A percentile compares a stretch with the other conserved stretches of the same genome.
Conservation (phyloP, 345 rosid genomes). For the Salix purpurea region DNA sequence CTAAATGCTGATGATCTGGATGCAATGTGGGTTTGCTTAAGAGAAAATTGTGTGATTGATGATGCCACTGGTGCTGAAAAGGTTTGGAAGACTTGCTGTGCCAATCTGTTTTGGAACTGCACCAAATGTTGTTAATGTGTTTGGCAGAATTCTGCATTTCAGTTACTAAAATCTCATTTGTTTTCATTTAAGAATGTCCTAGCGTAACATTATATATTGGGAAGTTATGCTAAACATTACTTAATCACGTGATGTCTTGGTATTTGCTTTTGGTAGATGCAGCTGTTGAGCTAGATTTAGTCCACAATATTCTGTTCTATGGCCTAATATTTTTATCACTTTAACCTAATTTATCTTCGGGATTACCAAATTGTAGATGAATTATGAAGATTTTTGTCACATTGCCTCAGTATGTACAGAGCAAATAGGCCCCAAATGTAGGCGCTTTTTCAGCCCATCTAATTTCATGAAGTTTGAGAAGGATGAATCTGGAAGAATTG, state of each 20-base stretch:
- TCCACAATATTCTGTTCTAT: neutral
- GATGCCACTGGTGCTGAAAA: slow-evolving; percentile 99
- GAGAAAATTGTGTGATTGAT: slow-evolving; percentile 98
- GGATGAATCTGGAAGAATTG: slow-evolving; percentile 98
- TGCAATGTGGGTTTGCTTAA: slow-evolving; percentile 98
- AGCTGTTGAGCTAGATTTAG: neutral
- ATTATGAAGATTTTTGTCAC: slow-evolving; percentile 98
- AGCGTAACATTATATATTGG: neutral
- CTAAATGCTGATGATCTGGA: slow-evolving; percentile 94
- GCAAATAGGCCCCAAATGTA: slow-evolving; percentile 96
- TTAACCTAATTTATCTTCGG: slow-evolving; percentile 9
- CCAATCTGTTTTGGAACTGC: neutral
- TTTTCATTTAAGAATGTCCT: neutral
- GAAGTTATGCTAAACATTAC: neutral
- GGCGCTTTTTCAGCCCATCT: slow-evolving; percentile 96
- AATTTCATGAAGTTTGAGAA: slow-evolving; percentile 99
- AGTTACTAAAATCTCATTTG: neutral
- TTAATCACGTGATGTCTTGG: neutral
- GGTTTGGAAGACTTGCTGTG: slow-evolving; percentile 33
- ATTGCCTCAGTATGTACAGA: slow-evolving; percentile 95
- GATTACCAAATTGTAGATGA: slow-evolving; percentile 57
- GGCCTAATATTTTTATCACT: neutral
- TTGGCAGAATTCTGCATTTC: neutral
- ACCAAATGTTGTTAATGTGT: neutral
- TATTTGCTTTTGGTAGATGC: neutral